Evolutionary conservation across 495 filamentous ascomycete species (phyloP).

Genomic region (Neurospora sp.): DNA sequence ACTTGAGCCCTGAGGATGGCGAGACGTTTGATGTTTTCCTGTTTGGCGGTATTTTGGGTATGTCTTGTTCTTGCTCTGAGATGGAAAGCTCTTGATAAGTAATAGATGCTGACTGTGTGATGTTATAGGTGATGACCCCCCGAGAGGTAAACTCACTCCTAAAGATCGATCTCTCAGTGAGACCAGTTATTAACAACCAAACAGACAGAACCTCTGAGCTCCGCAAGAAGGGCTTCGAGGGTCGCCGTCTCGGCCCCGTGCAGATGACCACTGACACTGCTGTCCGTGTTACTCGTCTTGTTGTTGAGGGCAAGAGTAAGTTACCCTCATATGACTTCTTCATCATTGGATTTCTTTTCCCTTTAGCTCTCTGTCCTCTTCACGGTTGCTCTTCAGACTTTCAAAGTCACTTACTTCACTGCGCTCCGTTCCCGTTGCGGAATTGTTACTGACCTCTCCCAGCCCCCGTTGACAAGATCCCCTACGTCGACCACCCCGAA

Average conservation of each 20-base stretch:
- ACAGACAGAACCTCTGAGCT: constrained; percentile 88
- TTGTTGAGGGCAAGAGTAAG: constrained; percentile 73
- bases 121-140: constrained; percentile 77
- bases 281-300: constrained; percentile 81
- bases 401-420: neutral
- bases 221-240: constrained; percentile 81
- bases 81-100: too few species aligned
- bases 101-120: too few species aligned
- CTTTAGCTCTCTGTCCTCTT: neutral
- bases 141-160: constrained; percentile 56
- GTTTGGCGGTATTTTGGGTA: constrained; percentile 93
- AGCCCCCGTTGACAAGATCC: constrained; percentile 68
- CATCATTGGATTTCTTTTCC: neutral
- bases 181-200: neutral
- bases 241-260: constrained; percentile 77
- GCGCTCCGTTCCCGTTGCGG: neutral
- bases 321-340: constrained; percentile 1
- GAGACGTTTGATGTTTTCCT: constrained; percentile 80
- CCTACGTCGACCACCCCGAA: constrained; percentile 80
- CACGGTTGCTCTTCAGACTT: neutral
- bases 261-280: constrained; percentile 99
- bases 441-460: neutral
- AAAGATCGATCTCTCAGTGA: neutral
- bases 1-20: constrained; percentile 75
- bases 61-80: too few species aligned